These are phyloP conservation scores for Hyphopichia wangnamkhiaoensis DNA, from an alignment of 1,139 yeast genomes.

Conservation along the genomic window DNA sequence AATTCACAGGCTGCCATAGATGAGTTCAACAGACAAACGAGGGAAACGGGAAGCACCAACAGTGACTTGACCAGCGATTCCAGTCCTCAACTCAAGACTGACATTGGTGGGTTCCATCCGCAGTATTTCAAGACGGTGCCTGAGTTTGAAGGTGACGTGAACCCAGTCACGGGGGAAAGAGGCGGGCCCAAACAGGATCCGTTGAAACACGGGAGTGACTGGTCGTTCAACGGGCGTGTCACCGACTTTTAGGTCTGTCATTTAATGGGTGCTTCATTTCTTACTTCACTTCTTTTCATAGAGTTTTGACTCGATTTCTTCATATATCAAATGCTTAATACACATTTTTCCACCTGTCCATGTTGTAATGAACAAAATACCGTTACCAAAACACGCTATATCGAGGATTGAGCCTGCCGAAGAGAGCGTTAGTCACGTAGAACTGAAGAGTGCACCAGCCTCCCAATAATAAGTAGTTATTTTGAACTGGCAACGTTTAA, in stretches of 20 bases:
- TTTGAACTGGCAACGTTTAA: too few species aligned
- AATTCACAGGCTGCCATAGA: slow-evolving; percentile 79
- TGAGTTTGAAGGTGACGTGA: slow-evolving; percentile 92
- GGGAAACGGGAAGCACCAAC: slow-evolving; percentile 26
- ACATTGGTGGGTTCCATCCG: slow-evolving; percentile 68
- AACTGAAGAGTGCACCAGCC: too few species aligned
- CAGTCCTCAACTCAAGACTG: slow-evolving; percentile 50
- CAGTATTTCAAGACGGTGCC: slow-evolving; percentile 78
- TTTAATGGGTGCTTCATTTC: background rate
- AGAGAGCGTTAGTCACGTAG: too few species aligned
- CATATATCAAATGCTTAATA: too few species aligned
- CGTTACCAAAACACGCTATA: too few species aligned
- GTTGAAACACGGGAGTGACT: slow-evolving; percentile 78
- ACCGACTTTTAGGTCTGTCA: slow-evolving; percentile 69
- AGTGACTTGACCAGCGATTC: slow-evolving; percentile 19
- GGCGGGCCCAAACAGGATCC: slow-evolving; percentile 99
- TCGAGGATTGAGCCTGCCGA: too few species aligned
- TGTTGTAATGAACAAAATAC: too few species aligned
- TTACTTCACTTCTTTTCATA: too few species aligned
- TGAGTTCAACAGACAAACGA: slow-evolving; percentile 59
- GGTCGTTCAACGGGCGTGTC: slow-evolving; percentile 93
- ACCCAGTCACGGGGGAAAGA: slow-evolving; percentile 91
- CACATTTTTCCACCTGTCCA: too few species aligned
- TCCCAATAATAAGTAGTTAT: too few species aligned
- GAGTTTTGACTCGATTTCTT: too few species aligned